These are phyloP conservation scores for Articulospora tetracladia DNA, from an alignment of 495 filamentous ascomycete species.

Conservation along the genomic window DNA sequence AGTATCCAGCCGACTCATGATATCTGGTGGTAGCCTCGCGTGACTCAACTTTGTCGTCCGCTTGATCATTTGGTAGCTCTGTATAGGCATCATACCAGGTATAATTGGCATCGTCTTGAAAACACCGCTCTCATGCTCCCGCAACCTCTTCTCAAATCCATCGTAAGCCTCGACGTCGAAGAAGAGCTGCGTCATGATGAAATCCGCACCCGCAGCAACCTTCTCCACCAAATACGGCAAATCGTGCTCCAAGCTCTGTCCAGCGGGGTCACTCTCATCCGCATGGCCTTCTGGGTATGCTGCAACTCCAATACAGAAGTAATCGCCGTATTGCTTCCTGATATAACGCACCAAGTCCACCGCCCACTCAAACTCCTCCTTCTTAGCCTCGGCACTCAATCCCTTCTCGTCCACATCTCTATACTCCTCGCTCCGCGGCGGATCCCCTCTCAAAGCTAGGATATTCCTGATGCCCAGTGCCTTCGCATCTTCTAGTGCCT, in stretches of 20 bases:
- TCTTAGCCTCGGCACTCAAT: constrained; percentile 36
- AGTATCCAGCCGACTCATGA: constrained; percentile 69
- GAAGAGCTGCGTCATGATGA: constrained; percentile 99
- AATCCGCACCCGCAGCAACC: constrained; percentile 87
- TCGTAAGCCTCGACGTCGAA: constrained; percentile 83
- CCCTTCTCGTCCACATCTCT: constrained; percentile 49
- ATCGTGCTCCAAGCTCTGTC: constrained; percentile 76
- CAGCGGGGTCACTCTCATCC: constrained; percentile 75
- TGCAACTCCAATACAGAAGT: constrained; percentile 95
- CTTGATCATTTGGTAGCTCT: constrained; percentile 93
- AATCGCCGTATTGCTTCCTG: constrained; percentile 76
- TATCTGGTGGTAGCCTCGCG: constrained; percentile 66
- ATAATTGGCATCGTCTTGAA: constrained; percentile 91
- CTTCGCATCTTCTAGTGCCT: constrained; percentile 87
- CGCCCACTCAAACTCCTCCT: constrained; percentile 84
- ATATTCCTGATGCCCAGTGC: constrained; percentile 93
- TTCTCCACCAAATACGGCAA: constrained; percentile 91
- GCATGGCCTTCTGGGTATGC: constrained; percentile 94
- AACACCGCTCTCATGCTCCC: constrained; percentile 76
- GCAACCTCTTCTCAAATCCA: constrained; percentile 70
- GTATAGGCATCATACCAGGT: constrained; percentile 94
- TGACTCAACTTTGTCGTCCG: constrained; percentile 94
- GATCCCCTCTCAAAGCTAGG: constrained; percentile 89
- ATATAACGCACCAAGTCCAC: constrained; percentile 91
- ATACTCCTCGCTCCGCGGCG: constrained; percentile 87